Conservation (phyloP, 805 yeast genomes). For the Hanseniaspora singularis region DNA sequence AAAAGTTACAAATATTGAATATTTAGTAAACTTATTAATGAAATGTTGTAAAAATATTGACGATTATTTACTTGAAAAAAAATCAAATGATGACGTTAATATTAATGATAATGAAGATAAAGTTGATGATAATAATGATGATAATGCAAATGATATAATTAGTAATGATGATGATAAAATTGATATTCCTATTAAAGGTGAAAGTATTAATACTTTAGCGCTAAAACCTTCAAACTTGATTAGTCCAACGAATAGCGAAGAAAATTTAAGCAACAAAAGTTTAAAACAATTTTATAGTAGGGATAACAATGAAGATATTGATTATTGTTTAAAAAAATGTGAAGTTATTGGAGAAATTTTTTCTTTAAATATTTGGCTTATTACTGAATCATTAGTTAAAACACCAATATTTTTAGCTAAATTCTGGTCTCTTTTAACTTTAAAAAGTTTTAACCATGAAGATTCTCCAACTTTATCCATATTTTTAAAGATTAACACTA, state of each 20-base stretch:
- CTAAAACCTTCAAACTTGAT: conserved; percentile 8
- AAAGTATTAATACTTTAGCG: neutral
- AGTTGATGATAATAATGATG: neutral
- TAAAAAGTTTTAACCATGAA: conserved; percentile 41
- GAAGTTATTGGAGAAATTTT: conserved; percentile 57
- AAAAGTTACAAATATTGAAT: conserved; percentile 25
- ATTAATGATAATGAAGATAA: neutral
- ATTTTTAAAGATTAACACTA: conserved; percentile 81
- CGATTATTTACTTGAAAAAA: neutral
- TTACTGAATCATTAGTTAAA: conserved; percentile 79
- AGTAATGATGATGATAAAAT: conserved; percentile 15
- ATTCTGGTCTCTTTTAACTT: conserved; percentile 69
- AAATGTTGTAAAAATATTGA: conserved; percentile 22
- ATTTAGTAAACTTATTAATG: conserved; percentile 25
- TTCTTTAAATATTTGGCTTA: conserved; percentile 81
- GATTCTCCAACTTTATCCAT: conserved; percentile 66
- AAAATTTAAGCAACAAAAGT: neutral
- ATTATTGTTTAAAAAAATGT: conserved; percentile 21
- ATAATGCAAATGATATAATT: neutral
- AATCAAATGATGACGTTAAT: neutral
- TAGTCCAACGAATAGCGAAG: neutral
- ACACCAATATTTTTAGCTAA: conserved; percentile 48
- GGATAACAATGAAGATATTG: neutral
- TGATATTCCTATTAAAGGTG: conserved; percentile 9
- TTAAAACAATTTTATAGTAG: neutral